phyloP scores from a whole-genome alignment of 495 filamentous ascomycete genomes.

The Annulohypoxylon moriforme region DNA sequence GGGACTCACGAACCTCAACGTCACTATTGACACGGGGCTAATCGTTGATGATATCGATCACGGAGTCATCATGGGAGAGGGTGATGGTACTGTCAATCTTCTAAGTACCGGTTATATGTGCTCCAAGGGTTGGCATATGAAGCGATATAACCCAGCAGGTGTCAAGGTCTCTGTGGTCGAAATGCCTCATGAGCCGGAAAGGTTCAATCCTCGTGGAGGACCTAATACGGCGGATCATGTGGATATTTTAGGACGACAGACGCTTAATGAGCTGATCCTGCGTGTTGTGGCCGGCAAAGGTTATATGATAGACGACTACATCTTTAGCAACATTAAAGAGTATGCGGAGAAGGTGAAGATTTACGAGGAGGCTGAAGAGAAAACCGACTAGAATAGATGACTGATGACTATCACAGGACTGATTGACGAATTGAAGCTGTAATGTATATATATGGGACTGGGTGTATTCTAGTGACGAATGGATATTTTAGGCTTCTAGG shows the following conservation, averaged over 20 bases:
- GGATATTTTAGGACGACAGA: constrained; percentile 90
- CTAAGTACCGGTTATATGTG: constrained; percentile 96
- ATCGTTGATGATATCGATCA: constrained; percentile 78
- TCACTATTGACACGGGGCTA: constrained; percentile 87
- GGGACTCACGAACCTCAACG: constrained; percentile 71
- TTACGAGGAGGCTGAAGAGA: constrained; percentile 54
- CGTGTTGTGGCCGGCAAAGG: constrained; percentile 90
- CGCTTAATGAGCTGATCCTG: constrained; percentile 90
- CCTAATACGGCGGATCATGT: constrained; percentile 98
- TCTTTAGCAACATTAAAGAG: constrained; percentile 80
- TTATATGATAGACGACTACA: constrained; percentile 78
- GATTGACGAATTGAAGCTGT: constrained; percentile 8
- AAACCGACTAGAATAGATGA: constrained; percentile 8
- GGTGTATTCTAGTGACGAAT: constrained; percentile 4
- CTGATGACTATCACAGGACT: constrained; percentile 8
- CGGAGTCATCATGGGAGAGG: constrained; percentile 92
- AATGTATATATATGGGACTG: constrained; percentile 7
- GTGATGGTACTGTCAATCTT: constrained; percentile 93
- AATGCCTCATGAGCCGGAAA: constrained; percentile 95
- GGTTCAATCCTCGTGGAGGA: constrained; percentile 89
- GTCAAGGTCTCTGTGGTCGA: constrained; percentile 85
- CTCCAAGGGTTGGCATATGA: constrained; percentile 90
- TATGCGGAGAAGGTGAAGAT: constrained; percentile 86
- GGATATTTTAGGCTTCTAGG: constrained; percentile 4
- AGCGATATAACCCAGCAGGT: constrained; percentile 90